A percentile compares a stretch with the other conserved stretches of the same genome.
These are phyloP conservation scores for Neopestalotiopsis clavispora DNA, from an alignment of 2,329 filamentous ascomycete genomes.

Conservation along the genomic window DNA sequence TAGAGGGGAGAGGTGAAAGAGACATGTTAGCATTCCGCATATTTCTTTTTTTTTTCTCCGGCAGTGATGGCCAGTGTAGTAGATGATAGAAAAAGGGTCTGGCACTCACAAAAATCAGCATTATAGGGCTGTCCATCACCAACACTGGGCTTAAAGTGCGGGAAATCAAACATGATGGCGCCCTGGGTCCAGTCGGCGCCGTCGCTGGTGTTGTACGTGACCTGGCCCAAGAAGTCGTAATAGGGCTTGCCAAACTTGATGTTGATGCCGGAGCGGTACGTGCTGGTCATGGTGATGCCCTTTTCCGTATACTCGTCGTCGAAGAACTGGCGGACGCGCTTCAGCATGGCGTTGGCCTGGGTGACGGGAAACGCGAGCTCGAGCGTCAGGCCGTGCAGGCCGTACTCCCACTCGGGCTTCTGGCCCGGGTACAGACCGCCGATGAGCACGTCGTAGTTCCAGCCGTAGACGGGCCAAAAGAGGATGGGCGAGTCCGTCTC, in stretches of 20 bases:
- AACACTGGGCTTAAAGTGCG: constrained; percentile 48
- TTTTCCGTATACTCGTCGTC: constrained; percentile 47
- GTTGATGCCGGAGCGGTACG: constrained; percentile 57
- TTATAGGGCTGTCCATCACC: constrained; percentile 54
- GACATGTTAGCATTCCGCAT: not conserved
- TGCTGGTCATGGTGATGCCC: constrained; percentile 52
- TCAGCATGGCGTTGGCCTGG: constrained; percentile 52
- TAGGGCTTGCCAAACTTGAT: constrained; percentile 57
- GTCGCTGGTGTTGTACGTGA: constrained; percentile 51
- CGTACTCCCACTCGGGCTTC: constrained; percentile 55
- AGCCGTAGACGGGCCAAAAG: constrained; percentile 56
- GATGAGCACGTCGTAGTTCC: constrained; percentile 59
- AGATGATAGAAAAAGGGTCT: not conserved
- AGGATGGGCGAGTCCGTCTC: constrained; percentile 46
- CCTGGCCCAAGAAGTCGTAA: constrained; percentile 54
- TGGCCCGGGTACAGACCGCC: constrained; percentile 54
- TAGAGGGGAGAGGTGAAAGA: constrained; percentile 20
- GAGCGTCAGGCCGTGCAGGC: constrained; percentile 51
- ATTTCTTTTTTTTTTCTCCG: too few species aligned
- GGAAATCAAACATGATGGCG: constrained; percentile 60
- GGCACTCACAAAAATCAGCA: constrained; percentile 52
- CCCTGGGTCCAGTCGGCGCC: constrained; percentile 54
- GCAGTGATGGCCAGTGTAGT: not conserved
- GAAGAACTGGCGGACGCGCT: constrained; percentile 52
- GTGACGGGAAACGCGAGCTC: constrained; percentile 58